Percentiles rank a stretch among this genome's conserved stretches.
Evolutionary conservation across 257 asterid species (phyloP).

Genomic region (Handroanthus guayacan): DNA sequence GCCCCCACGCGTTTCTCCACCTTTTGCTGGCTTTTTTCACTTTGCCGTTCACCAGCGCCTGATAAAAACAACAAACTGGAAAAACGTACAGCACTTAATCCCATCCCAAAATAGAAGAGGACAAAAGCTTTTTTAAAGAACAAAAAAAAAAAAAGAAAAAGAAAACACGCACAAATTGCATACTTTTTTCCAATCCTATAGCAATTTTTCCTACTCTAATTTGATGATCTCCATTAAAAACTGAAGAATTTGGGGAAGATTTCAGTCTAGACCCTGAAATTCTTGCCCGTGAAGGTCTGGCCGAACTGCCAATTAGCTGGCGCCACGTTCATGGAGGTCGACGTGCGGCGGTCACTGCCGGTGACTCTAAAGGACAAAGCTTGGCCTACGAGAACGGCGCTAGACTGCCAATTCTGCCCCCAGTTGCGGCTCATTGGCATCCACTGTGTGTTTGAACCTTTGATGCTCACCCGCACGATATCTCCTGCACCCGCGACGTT

Average conservation of each 20-base stretch:
- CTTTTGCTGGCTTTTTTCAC: constrained; percentile 3
- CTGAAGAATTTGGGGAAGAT: neutral
- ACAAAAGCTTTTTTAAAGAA: neutral
- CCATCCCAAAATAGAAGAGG: neutral
- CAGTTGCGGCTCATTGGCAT: constrained; percentile 73
- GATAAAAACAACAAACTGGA: neutral
- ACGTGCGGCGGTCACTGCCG: constrained; percentile 71
- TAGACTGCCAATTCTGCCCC: constrained; percentile 90
- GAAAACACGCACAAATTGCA: neutral
- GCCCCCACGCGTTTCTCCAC: constrained; percentile 20
- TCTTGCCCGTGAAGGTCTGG: constrained; percentile 74
- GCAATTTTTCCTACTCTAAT: constrained; percentile 24
- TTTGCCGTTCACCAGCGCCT: neutral
- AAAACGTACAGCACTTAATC: neutral
- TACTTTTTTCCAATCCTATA: neutral
- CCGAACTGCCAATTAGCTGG: constrained; percentile 89
- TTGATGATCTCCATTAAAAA: neutral
- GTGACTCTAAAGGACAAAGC: constrained; percentile 73
- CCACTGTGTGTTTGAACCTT: constrained; percentile 72
- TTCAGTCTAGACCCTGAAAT: constrained; percentile 54
- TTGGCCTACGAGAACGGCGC: constrained; percentile 59
- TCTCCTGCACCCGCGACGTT: constrained; percentile 89
- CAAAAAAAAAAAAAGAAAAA: neutral
- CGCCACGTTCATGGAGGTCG: constrained; percentile 72
- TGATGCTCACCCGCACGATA: constrained; percentile 56